Percentiles rank a stretch among this genome's conserved stretches.
These are phyloP conservation scores for Huntiella savannae DNA, from an alignment of 2,329 filamentous ascomycete species.

Conservation along the genomic window DNA sequence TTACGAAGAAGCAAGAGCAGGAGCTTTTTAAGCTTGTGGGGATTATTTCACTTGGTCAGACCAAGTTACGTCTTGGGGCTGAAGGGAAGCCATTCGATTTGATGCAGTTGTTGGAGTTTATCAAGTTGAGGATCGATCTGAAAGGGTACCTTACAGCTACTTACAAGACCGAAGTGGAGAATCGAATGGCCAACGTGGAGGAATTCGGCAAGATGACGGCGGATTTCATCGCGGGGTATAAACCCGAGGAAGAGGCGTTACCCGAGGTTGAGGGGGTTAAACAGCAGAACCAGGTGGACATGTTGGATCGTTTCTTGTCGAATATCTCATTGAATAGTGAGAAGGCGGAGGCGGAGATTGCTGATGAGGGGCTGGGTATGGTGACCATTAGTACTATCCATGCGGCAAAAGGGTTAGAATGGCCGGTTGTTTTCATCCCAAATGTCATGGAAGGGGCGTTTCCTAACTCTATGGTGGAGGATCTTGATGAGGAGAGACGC, in stretches of 20 bases:
- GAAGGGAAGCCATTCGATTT: constrained; percentile 19
- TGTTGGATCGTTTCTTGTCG: constrained; percentile 62
- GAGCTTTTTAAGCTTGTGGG: constrained; percentile 28
- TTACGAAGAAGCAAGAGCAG: constrained; percentile 25
- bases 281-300: constrained; percentile 42
- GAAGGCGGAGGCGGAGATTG: constrained; percentile 44
- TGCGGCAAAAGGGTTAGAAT: constrained; percentile 86
- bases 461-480: constrained; percentile 70
- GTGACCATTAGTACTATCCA: constrained; percentile 94
- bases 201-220: constrained; percentile 66
- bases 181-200: constrained; percentile 72
- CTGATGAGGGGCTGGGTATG: constrained; percentile 32
- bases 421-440: constrained; percentile 88
- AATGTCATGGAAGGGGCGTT: constrained; percentile 80
- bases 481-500: constrained; percentile 70
- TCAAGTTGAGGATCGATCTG: constrained; percentile 49
- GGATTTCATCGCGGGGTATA: constrained; percentile 38
- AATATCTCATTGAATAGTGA: constrained; percentile 79
- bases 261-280: constrained; percentile 53
- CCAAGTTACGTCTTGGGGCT: constrained; percentile 16
- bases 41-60: constrained; percentile 20
- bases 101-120: constrained; percentile 29
- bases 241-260: constrained; percentile 33
- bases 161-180: constrained; percentile 56
- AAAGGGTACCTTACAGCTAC: constrained; percentile 53